phyloP scores from a whole-genome alignment of 1,284 basidiomycete genomes.

The Phlebopus sp. region DNA sequence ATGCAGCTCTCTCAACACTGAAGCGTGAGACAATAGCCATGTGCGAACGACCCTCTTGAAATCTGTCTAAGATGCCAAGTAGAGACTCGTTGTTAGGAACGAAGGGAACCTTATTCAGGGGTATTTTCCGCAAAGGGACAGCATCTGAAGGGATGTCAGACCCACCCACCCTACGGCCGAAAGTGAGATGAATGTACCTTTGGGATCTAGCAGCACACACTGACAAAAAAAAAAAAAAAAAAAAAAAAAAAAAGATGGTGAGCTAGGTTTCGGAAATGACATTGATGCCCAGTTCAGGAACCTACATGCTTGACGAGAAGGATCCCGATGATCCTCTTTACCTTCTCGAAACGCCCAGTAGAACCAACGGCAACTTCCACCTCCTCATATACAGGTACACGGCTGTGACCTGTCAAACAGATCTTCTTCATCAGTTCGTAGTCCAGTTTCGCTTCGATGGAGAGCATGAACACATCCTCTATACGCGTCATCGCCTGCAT shows the following conservation, averaged over 20 bases:
- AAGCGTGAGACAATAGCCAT: slow-evolving; percentile 85
- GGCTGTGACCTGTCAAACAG: slow-evolving; percentile 52
- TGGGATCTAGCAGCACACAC: slow-evolving; percentile 87
- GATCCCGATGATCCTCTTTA: slow-evolving; percentile 51
- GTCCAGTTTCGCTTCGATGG: slow-evolving; percentile 50
- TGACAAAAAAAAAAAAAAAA: slow-evolving; percentile 23
- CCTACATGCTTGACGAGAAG: slow-evolving; percentile 48
- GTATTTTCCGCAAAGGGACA: slow-evolving; percentile 73
- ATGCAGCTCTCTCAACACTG: slow-evolving; percentile 49
- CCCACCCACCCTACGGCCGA: slow-evolving; percentile 2
- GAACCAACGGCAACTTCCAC: slow-evolving; percentile 34
- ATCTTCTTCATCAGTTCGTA: slow-evolving; percentile 50
- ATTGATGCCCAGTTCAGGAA: background rate
- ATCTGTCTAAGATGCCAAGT: slow-evolving; percentile 84
- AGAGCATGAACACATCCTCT: slow-evolving; percentile 48
- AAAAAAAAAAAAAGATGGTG: background rate
- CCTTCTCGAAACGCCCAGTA: slow-evolving; percentile 28
- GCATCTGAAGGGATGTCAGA: slow-evolving; percentile 51
- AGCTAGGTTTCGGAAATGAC: too few species aligned
- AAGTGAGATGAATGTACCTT: slow-evolving; percentile 44
- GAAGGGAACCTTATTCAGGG: slow-evolving; percentile 81
- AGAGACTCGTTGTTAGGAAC: slow-evolving; percentile 86
- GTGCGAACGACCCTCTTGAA: slow-evolving; percentile 89
- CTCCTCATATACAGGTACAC: slow-evolving; percentile 43
- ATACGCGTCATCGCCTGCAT: slow-evolving; percentile 32